These are phyloP conservation scores for Xylaria curta DNA, from an alignment of 495 filamentous ascomycete genomes.

Conservation along the genomic window DNA sequence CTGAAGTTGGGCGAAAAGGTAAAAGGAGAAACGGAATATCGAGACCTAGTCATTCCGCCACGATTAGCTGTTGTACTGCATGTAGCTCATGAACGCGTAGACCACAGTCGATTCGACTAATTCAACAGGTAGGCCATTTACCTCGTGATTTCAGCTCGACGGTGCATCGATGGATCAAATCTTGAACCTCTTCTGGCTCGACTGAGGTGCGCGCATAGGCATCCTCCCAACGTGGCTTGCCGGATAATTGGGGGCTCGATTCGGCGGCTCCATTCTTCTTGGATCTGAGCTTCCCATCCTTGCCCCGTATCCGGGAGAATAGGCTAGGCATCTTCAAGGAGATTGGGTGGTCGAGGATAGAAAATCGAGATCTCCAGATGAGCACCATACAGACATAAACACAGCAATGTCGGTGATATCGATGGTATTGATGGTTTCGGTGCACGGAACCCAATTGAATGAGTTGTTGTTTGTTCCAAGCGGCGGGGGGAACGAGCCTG, in stretches of 20 bases:
- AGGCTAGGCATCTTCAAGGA: slow-evolving; percentile 62
- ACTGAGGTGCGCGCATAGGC: slow-evolving; percentile 87
- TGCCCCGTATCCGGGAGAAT: slow-evolving; percentile 77
- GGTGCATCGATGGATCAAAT: slow-evolving; percentile 82
- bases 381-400: slow-evolving; percentile 21
- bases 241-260: slow-evolving; percentile 56
- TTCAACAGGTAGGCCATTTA: slow-evolving; percentile 46
- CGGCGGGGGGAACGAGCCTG: slow-evolving; percentile 20
- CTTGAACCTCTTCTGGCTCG: slow-evolving; percentile 88
- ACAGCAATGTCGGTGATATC: neutral
- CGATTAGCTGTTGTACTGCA: slow-evolving; percentile 41
- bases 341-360: slow-evolving; percentile 29
- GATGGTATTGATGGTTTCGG: neutral
- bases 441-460: slow-evolving; percentile 17
- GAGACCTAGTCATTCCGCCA: slow-evolving; percentile 63
- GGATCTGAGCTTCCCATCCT: slow-evolving; percentile 64
- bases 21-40: slow-evolving; percentile 92
- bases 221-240: slow-evolving; percentile 84
- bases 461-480: neutral
- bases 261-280: slow-evolving; percentile 59
- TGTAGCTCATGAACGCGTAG: neutral
- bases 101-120: neutral
- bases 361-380: slow-evolving; percentile 19
- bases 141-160: slow-evolving; percentile 93
- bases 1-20: slow-evolving; percentile 92